A percentile compares a stretch with the other conserved stretches of the same genome.
Conservation (phyloP, 1,284 basidiomycete species). For the Apiotrichum gamsii region DNA sequence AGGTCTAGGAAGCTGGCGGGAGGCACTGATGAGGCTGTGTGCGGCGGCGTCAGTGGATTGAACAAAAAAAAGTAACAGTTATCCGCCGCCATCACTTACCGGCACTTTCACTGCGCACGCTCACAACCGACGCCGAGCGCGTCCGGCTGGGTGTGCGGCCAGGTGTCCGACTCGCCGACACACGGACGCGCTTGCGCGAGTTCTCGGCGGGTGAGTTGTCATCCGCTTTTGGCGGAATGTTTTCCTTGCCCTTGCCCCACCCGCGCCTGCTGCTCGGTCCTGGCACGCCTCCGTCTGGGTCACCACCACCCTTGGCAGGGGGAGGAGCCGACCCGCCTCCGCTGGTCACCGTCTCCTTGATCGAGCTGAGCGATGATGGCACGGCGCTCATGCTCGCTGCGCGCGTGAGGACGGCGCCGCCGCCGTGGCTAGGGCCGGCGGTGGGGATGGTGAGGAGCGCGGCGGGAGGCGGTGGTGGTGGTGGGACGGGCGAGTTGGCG, state of each 20-base stretch:
- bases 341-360: constrained; percentile 5
- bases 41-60: not conserved
- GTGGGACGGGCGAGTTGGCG: constrained; percentile 7
- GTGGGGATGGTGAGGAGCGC: not conserved
- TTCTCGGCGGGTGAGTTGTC: constrained; percentile 8
- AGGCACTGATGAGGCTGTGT: not conserved
- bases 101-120: constrained; percentile 35
- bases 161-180: constrained; percentile 5
- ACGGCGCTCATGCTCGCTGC: constrained; percentile 22
- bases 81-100: constrained; percentile 20
- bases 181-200: constrained; percentile 33
- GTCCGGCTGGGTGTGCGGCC: constrained; percentile 12
- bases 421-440: not conserved
- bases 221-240: constrained; percentile 36
- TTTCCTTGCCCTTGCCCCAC: constrained; percentile 42
- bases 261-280: constrained; percentile 17
- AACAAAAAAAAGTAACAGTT: too few relatives aligned
- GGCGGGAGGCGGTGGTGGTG: not conserved
- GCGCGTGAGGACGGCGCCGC: constrained; percentile 13
- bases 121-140: constrained; percentile 34
- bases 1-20: constrained; percentile 1
- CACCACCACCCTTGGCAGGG: constrained; percentile 11
- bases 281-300: constrained; percentile 14
- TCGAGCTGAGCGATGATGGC: constrained; percentile 20
- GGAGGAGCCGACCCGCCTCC: constrained; percentile 9